Evolutionary conservation across 148 eudicot genomes (phyloP), one percentile per base, ranked within the genome.

Genomic region (Beta vulgaris): DNA sequence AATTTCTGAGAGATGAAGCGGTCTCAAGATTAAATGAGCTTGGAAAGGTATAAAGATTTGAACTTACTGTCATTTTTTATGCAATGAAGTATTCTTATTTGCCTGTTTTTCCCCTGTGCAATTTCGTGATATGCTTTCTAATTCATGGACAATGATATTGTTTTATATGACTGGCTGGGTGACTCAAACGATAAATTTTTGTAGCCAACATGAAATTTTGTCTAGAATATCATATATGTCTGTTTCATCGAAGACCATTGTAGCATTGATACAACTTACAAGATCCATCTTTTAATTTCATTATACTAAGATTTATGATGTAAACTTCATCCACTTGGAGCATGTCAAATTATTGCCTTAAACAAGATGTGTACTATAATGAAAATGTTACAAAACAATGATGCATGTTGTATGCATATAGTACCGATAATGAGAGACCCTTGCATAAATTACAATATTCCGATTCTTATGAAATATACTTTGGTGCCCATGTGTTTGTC

Each of bases 11-110:
- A 75, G 87, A 87, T 67, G 97, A 93, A 74, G 93, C 97, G 1
- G 90, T 89, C 34, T 85, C 90, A 34, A 86, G 92, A 82, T 84
- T 93, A 73, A 60, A 74, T 75, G 90, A 88, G 76, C 94, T 93
- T 43, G 97, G 92, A 54, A 87, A 89, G 98, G 98, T 93, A 82
- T 75, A 49, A 21, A 55, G n/a, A 13, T 12, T 58, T 21, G 39
- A 32, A 49, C 0, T 13, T 10, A 25, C 28, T 62, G 26, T 63
- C 26, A 23, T 69, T 16, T 59, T 63, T 48, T 68, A 16, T 44
- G 35, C 10, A 69, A 19, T 46, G 36, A 34, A 34, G 40, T 12
- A 13, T 35, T 28, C 59, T 42, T 42, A 3, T 1, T 25, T 6
- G 12, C 11, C 0, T 48, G 26, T 26, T 25, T 28, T 35, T 40